phyloP scores from a whole-genome alignment of 1,139 yeast genomes.

The Suhomyces taliae region DNA sequence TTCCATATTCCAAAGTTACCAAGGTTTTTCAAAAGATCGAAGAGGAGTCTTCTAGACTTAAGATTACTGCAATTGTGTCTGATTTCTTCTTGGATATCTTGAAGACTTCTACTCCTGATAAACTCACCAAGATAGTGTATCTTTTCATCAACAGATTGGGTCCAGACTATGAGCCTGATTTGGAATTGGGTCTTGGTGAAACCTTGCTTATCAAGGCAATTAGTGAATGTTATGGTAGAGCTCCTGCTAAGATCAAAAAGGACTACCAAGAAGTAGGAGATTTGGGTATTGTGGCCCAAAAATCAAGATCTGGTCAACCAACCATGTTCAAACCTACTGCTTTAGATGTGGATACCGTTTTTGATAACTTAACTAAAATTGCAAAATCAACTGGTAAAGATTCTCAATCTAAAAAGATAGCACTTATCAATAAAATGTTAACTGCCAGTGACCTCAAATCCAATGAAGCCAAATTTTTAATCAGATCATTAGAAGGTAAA shows the following conservation, averaged over 20 bases:
- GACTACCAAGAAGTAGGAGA: constrained; percentile 86
- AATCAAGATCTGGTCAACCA: constrained; percentile 80
- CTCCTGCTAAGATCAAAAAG: constrained; percentile 63
- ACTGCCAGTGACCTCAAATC: constrained; percentile 78
- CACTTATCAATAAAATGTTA: constrained; percentile 75
- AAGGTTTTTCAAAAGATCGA: constrained; percentile 76
- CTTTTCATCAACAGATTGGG: constrained; percentile 86
- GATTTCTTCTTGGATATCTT: constrained; percentile 68
- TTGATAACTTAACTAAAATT: constrained; percentile 69
- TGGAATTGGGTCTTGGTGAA: constrained; percentile 93
- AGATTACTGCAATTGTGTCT: constrained; percentile 73
- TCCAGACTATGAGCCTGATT: constrained; percentile 88
- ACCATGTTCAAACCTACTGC: constrained; percentile 93
- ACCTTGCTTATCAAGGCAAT: constrained; percentile 83
- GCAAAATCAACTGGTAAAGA: constrained; percentile 82
- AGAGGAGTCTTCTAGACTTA: constrained; percentile 74
- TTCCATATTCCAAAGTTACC: constrained; percentile 65
- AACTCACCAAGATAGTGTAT: constrained; percentile 71
- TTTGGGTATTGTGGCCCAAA: constrained; percentile 84
- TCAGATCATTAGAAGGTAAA: constrained; percentile 90
- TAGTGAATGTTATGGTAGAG: constrained; percentile 86
- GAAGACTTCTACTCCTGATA: constrained; percentile 51
- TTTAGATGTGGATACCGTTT: constrained; percentile 70
- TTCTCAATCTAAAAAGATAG: constrained; percentile 76
- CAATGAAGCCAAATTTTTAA: constrained; percentile 81